Percentiles rank a stretch among this genome's conserved stretches.
Conservation (phyloP, 441 rosid genomes). For the Croton laevigatus region DNA sequence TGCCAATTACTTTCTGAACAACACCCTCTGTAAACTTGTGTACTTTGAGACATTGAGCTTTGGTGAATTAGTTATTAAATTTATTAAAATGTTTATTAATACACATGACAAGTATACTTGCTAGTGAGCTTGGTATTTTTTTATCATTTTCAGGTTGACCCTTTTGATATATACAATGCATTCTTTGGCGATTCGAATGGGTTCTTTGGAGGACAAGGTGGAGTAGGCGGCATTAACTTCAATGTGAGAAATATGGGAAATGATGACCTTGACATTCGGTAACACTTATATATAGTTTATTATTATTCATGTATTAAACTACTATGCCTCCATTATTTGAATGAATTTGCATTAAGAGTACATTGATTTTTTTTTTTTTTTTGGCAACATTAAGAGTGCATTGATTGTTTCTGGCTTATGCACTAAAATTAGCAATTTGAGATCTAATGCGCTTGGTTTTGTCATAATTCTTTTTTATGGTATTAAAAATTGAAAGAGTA, state of each 20-base stretch:
- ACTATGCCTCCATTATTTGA: neutral
- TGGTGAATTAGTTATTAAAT: neutral
- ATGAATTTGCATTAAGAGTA: neutral
- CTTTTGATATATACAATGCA: slow-evolving; percentile 70
- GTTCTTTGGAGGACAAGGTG: slow-evolving; percentile 61
- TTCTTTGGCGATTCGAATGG: slow-evolving; percentile 85
- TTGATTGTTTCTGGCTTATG: neutral
- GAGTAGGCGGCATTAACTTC: slow-evolving; percentile 52
- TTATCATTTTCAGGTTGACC: slow-evolving; percentile 62
- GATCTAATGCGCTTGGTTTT: neutral
- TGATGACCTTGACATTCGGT: slow-evolving; percentile 72
- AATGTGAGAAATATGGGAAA: slow-evolving; percentile 52
- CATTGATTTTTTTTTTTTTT: no score
- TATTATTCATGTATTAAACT: neutral
- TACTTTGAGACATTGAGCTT: neutral
- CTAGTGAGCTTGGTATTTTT: slow-evolving; percentile 12
- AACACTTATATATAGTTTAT: slow-evolving; percentile 18
- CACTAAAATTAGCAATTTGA: neutral
- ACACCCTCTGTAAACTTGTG: neutral
- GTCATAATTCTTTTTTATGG: neutral
- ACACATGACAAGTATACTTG: slow-evolving; percentile 15
- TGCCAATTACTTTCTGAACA: neutral
- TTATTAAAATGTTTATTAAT: slow-evolving; percentile 5
- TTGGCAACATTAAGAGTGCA: neutral
- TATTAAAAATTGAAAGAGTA: no score